These are phyloP conservation scores for Hypsizygus marmoreus DNA, from an alignment of 768 basidiomycete genomes.

Conservation along the genomic window DNA sequence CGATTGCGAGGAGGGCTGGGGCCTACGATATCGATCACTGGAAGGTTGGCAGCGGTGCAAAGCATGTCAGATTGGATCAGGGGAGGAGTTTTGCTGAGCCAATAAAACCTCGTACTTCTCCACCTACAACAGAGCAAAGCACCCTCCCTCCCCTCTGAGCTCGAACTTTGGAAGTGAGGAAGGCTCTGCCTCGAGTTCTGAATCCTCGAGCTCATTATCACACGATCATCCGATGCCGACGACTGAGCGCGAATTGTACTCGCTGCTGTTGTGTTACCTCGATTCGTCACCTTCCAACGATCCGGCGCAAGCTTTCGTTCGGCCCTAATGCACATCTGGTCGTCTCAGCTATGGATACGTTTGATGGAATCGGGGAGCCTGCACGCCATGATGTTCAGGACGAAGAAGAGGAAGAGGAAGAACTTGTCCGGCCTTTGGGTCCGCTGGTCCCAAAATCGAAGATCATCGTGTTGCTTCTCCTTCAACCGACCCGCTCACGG, in stretches of 20 bases:
- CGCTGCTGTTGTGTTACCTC: slow-evolving; percentile 38
- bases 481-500: slow-evolving; percentile 31
- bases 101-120: slow-evolving; percentile 7
- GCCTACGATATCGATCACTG: slow-evolving; percentile 49
- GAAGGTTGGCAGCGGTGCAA: slow-evolving; percentile 13
- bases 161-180: slow-evolving; percentile 50
- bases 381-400: slow-evolving; percentile 22
- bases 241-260: slow-evolving; percentile 32
- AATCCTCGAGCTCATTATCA: slow-evolving; percentile 41
- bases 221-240: slow-evolving; percentile 43
- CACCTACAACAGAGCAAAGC: slow-evolving; percentile 15
- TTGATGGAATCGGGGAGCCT: slow-evolving; percentile 31
- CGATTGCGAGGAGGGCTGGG: slow-evolving; percentile 49
- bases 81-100: neutral
- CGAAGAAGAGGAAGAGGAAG: slow-evolving; percentile 29
- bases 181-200: slow-evolving; percentile 36
- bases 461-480: slow-evolving; percentile 30
- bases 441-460: slow-evolving; percentile 28
- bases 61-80: slow-evolving; percentile 9
- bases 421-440: slow-evolving; percentile 13
- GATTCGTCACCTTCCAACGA: slow-evolving; percentile 31
- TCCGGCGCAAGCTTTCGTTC: slow-evolving; percentile 23
- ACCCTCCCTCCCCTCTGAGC: slow-evolving; percentile 49
- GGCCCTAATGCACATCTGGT: slow-evolving; percentile 21
- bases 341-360: slow-evolving; percentile 36